Evolutionary conservation across 164 flowering plant genomes (phyloP), one percentile per base, ranked within the genome.

Genomic region (Berberis thunbergii): DNA sequence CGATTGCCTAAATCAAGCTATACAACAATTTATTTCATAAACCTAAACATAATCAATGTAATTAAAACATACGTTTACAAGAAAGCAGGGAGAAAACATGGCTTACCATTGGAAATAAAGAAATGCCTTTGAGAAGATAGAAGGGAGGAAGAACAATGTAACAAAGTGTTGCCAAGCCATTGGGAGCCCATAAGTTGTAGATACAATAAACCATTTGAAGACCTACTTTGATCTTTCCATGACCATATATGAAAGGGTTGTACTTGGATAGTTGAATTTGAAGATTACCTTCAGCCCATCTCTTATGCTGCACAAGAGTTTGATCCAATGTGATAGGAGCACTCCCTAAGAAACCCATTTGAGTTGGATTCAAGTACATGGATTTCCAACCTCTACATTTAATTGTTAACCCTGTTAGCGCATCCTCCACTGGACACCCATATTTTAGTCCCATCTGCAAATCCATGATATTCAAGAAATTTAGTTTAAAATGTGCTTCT

Each of bases 261-360:
- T 79, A 77, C 64, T 64, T 77, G 0, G 90, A 79, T 0, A 86
- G 58, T 7, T 83, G 41, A n/a, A 89, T 80, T 72, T 83, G 89
- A 12, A 86, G 61, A 49, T 81, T 77, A 9, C 91, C 94, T 75
- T 86, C 94, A 2, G 85, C 74, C 94, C 94, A 86, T 80, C 94
- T 78, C 77, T 80, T 86, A 48, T 81, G 87, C 67, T 85, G 26
- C 26, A 84, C 81, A 2, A 89, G 80, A 7, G 77, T 48, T 45
- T 83, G 74, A 45, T 55, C 66, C 41, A 86, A 69, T 41, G 84
- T 77, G 9, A 73, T 76, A n/a, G 85, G 74, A 42, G 82, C 84
- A 42, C 83, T n/a, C 1, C 91, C 95, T 50, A 86, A 50, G 77
- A 88, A 86, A 0, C 70, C 85, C 11, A 41, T 48, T 50, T 79